phyloP scores from a whole-genome alignment of 1,139 yeast species.

The Protomyces gravidus region DNA sequence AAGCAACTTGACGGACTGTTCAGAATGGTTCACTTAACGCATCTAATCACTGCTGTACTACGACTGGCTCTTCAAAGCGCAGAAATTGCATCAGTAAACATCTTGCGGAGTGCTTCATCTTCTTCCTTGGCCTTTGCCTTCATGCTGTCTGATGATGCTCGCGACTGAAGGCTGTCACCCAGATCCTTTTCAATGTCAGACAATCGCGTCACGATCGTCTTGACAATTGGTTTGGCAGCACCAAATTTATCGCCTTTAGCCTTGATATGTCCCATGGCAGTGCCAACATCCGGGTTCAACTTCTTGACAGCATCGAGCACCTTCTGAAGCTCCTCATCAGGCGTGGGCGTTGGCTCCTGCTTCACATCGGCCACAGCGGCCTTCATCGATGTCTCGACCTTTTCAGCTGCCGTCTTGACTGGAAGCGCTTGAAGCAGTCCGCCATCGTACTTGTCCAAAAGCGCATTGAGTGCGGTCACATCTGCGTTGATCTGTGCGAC shows the following conservation, averaged over 20 bases:
- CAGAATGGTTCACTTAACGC: no score
- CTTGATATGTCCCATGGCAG: neutral
- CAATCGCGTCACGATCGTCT: neutral
- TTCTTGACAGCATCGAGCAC: constrained; percentile 11
- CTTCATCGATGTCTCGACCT: constrained; percentile 9
- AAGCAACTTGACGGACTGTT: no score
- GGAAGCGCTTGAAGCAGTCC: constrained; percentile 13
- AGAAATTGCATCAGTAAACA: neutral
- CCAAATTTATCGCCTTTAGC: constrained; percentile 4
- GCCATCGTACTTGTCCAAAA: constrained; percentile 7
- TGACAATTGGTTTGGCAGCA: constrained; percentile 6
- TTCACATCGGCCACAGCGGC: constrained; percentile 13
- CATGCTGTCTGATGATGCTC: neutral
- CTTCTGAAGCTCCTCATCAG: constrained; percentile 4
- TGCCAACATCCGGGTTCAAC: constrained; percentile 7
- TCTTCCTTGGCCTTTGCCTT: neutral
- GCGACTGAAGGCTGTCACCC: neutral
- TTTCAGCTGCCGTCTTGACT: neutral
- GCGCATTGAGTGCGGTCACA: neutral
- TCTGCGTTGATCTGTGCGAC: neutral
- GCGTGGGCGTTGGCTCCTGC: constrained; percentile 12
- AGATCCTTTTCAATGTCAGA: neutral
- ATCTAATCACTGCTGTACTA: no score
- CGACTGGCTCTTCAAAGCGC: no score
- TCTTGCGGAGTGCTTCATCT: neutral